Evolutionary conservation across 1,284 basidiomycete species (phyloP).

Genomic region (Pholiota adiposa): DNA sequence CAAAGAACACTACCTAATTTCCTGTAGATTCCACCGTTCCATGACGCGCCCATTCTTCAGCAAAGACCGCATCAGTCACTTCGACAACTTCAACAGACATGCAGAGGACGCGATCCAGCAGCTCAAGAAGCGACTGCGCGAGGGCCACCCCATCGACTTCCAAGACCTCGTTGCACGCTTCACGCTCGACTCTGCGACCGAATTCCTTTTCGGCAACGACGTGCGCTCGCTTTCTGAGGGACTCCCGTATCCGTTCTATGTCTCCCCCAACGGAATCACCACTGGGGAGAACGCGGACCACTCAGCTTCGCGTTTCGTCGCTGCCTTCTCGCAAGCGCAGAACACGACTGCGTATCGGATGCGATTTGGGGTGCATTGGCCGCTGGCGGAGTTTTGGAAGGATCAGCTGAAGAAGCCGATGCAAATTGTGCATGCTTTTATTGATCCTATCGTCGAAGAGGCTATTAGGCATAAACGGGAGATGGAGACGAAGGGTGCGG

Average conservation of each 20-base stretch:
- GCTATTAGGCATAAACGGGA: constrained; percentile 35
- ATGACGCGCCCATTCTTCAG: constrained; percentile 61
- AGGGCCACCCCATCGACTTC: constrained; percentile 53
- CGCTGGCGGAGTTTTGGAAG: constrained; percentile 40
- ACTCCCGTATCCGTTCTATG: constrained; percentile 37
- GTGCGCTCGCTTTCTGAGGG: constrained; percentile 40
- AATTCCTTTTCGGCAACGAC: constrained; percentile 45
- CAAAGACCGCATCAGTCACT: constrained; percentile 54
- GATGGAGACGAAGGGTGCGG: constrained; percentile 15
- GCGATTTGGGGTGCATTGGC: constrained; percentile 37
- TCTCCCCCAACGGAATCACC: constrained; percentile 18
- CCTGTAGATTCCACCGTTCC: constrained; percentile 50
- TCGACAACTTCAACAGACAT: constrained; percentile 53
- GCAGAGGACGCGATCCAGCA: constrained; percentile 40
- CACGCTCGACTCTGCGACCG: constrained; percentile 49
- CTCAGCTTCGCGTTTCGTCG: constrained; percentile 34
- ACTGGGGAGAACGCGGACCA: constrained; percentile 22
- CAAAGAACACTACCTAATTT: background rate
- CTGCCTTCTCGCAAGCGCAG: constrained; percentile 39
- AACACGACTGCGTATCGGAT: constrained; percentile 27
- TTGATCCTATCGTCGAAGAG: constrained; percentile 40
- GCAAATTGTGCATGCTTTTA: constrained; percentile 34
- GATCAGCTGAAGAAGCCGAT: constrained; percentile 38
- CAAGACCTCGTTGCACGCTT: constrained; percentile 50
- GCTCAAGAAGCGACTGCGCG: constrained; percentile 40